These are phyloP conservation scores for Cladophialophora psammophila DNA, from an alignment of 2,329 filamentous ascomycete genomes.

Conservation along the genomic window DNA sequence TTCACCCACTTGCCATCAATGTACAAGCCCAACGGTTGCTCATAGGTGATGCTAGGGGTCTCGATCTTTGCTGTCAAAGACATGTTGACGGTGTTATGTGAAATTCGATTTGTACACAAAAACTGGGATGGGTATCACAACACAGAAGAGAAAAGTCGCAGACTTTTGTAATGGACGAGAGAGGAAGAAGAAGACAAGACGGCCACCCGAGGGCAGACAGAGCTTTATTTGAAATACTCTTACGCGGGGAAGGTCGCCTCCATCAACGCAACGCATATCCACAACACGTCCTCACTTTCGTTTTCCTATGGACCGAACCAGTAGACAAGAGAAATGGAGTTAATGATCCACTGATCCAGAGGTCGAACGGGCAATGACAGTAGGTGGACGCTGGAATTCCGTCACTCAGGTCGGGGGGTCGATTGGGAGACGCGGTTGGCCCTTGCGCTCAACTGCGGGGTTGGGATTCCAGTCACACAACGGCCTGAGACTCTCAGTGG, in stretches of 20 bases:
- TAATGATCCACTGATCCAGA: conserved; percentile 25
- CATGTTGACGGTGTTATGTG: conserved; percentile 43
- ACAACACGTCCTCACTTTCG: conserved; percentile 23
- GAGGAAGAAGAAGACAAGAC: conserved; percentile 46
- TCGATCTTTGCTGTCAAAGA: conserved; percentile 50
- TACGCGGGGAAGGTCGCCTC: conserved; percentile 37
- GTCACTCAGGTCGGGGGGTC: conserved; percentile 14
- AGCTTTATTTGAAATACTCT: conserved; percentile 37
- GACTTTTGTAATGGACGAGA: conserved; percentile 38
- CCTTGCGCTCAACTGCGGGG: conserved; percentile 19
- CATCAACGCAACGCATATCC: conserved; percentile 11
- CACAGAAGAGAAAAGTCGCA: conserved; percentile 9
- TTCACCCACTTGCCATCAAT: conserved; percentile 86
- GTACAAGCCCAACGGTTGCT: conserved; percentile 53
- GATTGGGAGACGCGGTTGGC: conserved; percentile 19
- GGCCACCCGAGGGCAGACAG: conserved; percentile 26
- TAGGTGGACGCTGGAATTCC: conserved; percentile 20
- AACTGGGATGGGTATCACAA: conserved; percentile 32
- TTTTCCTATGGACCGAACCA: conserved; percentile 42
- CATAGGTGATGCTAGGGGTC: conserved; percentile 51
- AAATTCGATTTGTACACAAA: conserved; percentile 14
- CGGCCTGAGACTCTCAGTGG: conserved; percentile 7
- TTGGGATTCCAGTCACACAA: conserved; percentile 16
- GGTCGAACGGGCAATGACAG: conserved; percentile 14
- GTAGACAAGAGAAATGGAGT: conserved; percentile 20